Base-by-base conservation (phyloP, 139 green algal species). In the Chlorella vulgaris region DNA sequence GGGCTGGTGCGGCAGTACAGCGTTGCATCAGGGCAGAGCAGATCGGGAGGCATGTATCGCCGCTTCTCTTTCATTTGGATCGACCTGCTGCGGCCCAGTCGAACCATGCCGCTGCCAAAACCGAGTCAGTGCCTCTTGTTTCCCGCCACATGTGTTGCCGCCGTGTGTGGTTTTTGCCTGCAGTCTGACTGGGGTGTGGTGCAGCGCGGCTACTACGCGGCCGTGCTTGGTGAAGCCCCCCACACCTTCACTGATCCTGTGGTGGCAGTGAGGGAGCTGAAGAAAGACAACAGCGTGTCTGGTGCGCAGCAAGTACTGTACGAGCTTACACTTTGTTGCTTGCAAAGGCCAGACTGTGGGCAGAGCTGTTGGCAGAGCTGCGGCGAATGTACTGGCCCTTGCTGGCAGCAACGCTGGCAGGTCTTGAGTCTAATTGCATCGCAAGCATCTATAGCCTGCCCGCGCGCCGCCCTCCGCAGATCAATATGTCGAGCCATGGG, bases 151-250 rank as follows among this genome's bases (percentile, higher is more conserved):
- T 36, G 26, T 68, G 26, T 22, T 68, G 4, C 8, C 26, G 26
- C 3, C 13, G 28, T 28, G 6, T 33, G 26, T 38, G 13, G 26
- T 10, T n/a, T n/a, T n/a, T 39, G 10, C 61, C 2, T 69, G 65
- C 77, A 97, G 93, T 91, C 93, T 0, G 95, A 99, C 87, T 99
- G 96, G 96, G 75, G 81, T 53, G 96, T 99, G 42, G 95, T 99
- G 50, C 91, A 98, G 89, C 86, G 91, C 21, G 96, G 96, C 2
- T 99, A 93, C 92, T 83, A 98, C 26, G 94, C 96, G 28, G 94
- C 98, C 83, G 90, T 98, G 66, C 89, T 99, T 76, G 96, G 96
- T 53, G 91, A 96, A 87, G 94, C 93, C 2, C 88, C 86, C 19
- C 51, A 97, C 90, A 91, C 69, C 26, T 98, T 97, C 89, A 91